Conservation (phyloP, 2,329 filamentous ascomycete species). For the Penicillium polonicum region DNA sequence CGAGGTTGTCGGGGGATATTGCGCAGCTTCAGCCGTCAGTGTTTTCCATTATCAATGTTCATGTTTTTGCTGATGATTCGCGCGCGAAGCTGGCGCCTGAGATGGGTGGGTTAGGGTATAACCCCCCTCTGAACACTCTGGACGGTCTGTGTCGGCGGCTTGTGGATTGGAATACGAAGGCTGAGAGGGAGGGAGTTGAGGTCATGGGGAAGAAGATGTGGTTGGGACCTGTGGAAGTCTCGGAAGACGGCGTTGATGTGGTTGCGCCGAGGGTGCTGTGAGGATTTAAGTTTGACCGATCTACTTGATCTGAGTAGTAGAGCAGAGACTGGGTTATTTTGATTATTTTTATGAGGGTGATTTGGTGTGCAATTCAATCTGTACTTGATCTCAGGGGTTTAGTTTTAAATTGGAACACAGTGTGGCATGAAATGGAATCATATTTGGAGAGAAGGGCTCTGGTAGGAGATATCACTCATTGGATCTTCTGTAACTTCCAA, state of each 20-base stretch:
- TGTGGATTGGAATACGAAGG: slow-evolving; percentile 35
- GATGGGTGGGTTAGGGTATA: slow-evolving; percentile 35
- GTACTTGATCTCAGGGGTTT: background rate
- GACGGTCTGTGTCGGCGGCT: slow-evolving; percentile 36
- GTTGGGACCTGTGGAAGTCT: slow-evolving; percentile 14
- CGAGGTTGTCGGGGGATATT: slow-evolving; percentile 28
- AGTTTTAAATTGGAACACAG: background rate
- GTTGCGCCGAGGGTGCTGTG: slow-evolving; percentile 20
- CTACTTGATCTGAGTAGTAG: background rate
- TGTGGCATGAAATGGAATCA: background rate
- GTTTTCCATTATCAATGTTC: slow-evolving; percentile 32
- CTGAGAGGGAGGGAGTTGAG: slow-evolving; percentile 11
- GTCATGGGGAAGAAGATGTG: slow-evolving; percentile 9
- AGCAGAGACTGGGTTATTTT: background rate
- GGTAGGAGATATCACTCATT: background rate
- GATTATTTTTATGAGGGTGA: too few species aligned
- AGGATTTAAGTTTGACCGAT: background rate
- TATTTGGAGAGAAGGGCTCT: background rate
- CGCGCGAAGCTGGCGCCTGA: slow-evolving; percentile 28
- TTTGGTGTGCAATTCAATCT: background rate
- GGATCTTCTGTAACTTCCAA: background rate
- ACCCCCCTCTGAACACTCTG: slow-evolving; percentile 31
- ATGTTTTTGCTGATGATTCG: slow-evolving; percentile 31
- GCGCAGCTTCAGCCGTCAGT: slow-evolving; percentile 34
- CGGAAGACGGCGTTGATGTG: slow-evolving; percentile 18